Percentiles rank a stretch among this genome's conserved stretches.
phyloP scores from a whole-genome alignment of 805 yeast species.

The Wickerhamomyces hampshirensis region DNA sequence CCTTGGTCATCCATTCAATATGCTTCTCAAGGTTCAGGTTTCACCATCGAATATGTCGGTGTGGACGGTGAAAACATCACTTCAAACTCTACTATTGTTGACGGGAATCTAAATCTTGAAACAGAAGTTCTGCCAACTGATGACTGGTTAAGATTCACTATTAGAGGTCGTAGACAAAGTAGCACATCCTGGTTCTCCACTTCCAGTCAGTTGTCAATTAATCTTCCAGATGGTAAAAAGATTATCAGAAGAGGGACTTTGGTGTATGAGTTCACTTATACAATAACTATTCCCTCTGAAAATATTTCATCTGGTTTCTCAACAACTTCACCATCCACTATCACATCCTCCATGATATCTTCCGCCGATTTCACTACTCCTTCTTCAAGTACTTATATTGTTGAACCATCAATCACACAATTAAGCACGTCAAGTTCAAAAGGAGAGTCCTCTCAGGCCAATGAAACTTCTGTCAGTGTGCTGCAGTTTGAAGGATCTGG shows the following conservation, averaged over 20 bases:
- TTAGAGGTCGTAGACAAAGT: background rate
- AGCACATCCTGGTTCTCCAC: background rate
- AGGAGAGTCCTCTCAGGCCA: background rate
- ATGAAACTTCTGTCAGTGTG: no score
- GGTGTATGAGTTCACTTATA: background rate
- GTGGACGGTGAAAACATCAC: slow-evolving; percentile 8
- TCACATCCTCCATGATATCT: background rate
- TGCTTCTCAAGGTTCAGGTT: slow-evolving; percentile 6
- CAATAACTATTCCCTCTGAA: background rate
- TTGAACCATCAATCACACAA: background rate
- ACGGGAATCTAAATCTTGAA: slow-evolving; percentile 5
- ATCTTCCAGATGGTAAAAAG: background rate
- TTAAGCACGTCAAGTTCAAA: background rate
- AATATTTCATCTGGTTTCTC: background rate
- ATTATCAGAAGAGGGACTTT: background rate
- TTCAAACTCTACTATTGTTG: slow-evolving; percentile 3
- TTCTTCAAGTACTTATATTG: background rate
- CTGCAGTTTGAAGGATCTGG: background rate
- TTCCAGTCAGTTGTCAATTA: background rate
- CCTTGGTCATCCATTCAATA: slow-evolving; percentile 10
- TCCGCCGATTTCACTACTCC: no score
- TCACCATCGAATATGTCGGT: slow-evolving; percentile 3
- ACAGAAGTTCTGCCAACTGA: background rate
- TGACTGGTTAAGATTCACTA: background rate
- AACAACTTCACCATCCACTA: background rate